A percentile compares a stretch with the other conserved stretches of the same genome.
Conservation (phyloP, 768 basidiomycete genomes). For the Fistulinella prunicolor region DNA sequence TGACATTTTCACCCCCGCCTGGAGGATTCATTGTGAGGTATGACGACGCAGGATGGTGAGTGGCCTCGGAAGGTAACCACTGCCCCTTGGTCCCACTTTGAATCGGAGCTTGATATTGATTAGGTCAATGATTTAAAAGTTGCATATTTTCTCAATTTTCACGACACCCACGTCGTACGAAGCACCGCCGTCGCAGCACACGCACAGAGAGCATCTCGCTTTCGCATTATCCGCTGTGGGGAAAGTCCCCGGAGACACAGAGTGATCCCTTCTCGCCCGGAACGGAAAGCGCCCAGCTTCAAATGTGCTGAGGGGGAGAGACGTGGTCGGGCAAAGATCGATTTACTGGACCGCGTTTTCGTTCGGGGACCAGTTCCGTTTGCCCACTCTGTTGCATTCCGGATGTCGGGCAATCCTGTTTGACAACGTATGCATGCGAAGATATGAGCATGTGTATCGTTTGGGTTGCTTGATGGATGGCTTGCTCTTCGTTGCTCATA, state of each 20-base stretch:
- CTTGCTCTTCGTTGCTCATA: constrained; percentile 71
- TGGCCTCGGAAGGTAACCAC: no score
- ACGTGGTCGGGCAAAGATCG: constrained; percentile 47
- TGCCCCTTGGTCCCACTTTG: constrained; percentile 7
- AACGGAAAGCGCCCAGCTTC: constrained; percentile 72
- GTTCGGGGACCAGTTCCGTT: constrained; percentile 36
- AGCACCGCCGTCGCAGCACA: constrained; percentile 86
- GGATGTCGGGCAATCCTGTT: constrained; percentile 33
- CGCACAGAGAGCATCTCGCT: constrained; percentile 57
- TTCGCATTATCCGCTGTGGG: constrained; percentile 66
- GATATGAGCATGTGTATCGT: constrained; percentile 67
- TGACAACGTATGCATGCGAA: constrained; percentile 55
- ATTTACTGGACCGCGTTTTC: constrained; percentile 32
- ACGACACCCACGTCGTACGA: constrained; percentile 57
- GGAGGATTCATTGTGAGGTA: constrained; percentile 18
- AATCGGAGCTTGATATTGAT: constrained; percentile 24
- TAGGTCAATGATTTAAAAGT: constrained; percentile 5
- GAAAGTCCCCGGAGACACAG: constrained; percentile 94
- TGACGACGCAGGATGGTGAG: neutral
- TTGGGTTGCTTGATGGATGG: constrained; percentile 40
- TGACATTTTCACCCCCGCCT: constrained; percentile 9
- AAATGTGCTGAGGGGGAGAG: constrained; percentile 64
- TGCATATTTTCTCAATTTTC: constrained; percentile 20
- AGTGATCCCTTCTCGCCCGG: constrained; percentile 51
- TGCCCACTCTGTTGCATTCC: constrained; percentile 56